Base-by-base conservation (phyloP, 2,329 filamentous ascomycete genomes). In the Lasiodiplodia theobromae region DNA sequence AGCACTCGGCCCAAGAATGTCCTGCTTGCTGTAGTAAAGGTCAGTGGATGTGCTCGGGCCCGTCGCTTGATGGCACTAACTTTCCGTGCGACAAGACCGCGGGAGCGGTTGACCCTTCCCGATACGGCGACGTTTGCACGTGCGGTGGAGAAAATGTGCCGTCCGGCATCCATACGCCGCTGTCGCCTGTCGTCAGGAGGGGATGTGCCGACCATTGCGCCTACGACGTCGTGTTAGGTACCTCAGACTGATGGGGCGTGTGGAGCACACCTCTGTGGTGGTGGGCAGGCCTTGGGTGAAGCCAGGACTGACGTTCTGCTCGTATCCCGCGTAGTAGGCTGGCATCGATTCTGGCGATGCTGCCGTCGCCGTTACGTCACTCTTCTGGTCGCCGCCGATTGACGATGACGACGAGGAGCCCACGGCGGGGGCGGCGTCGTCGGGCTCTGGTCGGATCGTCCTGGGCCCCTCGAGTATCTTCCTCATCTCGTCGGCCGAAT, bases 401-500 rank as follows among this genome's bases (percentile, higher is more conserved):
- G 63, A 66, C 60, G 60, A 63, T 8, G 58, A 60, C n/a, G 56
- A 62, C 25, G 57, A 63, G 7, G 62, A 56, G 12, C 51, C 63
- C 3, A 56, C 63, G 38, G 63, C 63, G 38, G 63, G 34, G 10
- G 49, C 63, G 34, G 47, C 34, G 6, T 38, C 63, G 3, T 56
- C 63, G 31, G 51, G 18, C 6, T 14, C 60, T 21, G 51, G 63
- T 56, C 38, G 52, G 34, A 25, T 57, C 28, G 49, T 56, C 51
- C 58, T n/a, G 38, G 60, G 52, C 14, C 67, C 77, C 69, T 76
- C 75, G 66, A 80, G 76, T n/a, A 77, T 75, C 68, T 75, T 77
- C 64, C 74, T 77, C 58, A 79, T 75, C 58, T 79, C 78, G 34
- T 79, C 77, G 16, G 73, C 76, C 3, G 77, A 78, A 65, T 80